These are phyloP conservation scores for Linanthus parryae DNA, from an alignment of 148 eudicot species.

Conservation along the genomic window DNA sequence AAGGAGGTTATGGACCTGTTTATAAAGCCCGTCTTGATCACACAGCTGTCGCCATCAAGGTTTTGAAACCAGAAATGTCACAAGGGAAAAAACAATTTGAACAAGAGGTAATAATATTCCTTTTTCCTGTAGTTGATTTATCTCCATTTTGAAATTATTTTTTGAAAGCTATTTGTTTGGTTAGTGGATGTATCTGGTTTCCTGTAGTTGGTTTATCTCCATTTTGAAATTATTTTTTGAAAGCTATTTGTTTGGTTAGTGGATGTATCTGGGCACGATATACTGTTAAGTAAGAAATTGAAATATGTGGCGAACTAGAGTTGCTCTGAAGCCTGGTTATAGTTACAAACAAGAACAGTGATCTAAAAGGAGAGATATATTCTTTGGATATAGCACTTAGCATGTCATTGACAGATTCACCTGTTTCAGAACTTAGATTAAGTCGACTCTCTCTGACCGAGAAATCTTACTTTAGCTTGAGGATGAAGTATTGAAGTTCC, in stretches of 20 bases:
- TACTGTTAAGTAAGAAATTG: too few species aligned
- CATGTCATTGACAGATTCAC: too few species aligned
- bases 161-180: neutral
- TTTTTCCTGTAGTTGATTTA: neutral
- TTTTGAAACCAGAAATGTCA: slow-evolving; percentile 51
- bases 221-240: neutral
- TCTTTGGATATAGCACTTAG: too few species aligned
- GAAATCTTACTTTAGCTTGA: too few species aligned
- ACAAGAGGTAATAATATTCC: slow-evolving; percentile 42
- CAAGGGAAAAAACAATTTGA: slow-evolving; percentile 72
- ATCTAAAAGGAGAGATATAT: too few species aligned
- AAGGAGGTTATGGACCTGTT: slow-evolving; percentile 95
- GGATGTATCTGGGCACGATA: neutral
- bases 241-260: neutral
- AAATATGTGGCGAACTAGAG: too few species aligned
- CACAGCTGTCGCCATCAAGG: slow-evolving; percentile 83
- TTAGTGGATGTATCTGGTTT: neutral
- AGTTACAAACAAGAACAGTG: too few species aligned
- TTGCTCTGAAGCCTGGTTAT: too few species aligned
- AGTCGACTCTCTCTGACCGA: too few species aligned
- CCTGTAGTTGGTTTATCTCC: neutral
- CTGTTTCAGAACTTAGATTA: too few species aligned
- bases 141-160: neutral
- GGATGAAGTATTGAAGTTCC: too few species aligned
- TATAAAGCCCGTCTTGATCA: slow-evolving; percentile 56